Evolutionary conservation across 2,329 filamentous ascomycete genomes (phyloP), one percentile per base, ranked within the genome.

Genomic region (Penicillium sp.): DNA sequence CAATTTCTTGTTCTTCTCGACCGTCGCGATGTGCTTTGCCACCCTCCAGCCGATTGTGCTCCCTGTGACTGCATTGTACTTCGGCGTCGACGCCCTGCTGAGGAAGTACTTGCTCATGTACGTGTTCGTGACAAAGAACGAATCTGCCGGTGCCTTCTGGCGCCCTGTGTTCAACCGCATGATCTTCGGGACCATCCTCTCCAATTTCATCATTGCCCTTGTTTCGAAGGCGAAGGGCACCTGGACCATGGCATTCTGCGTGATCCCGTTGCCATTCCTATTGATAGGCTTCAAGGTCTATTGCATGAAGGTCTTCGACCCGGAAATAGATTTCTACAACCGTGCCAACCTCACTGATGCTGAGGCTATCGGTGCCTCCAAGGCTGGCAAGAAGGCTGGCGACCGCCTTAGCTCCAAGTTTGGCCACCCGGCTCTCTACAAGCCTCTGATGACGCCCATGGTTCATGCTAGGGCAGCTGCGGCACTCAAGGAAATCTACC

Each of bases 101-200:
- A 96, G 95, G 77, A 97, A 97, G 69, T 98, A 98, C 60, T 74
- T 96, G 31, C 71, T 97, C 26, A 77, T 97, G 51, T 95, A 98
- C 67, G 85, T 96, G 50, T 97, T 96, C 60, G 79, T 94, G 50
- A 98, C 93, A 32, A 98, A 97, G 72, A 95, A 85, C 18, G 93
- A 98, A 62, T 96, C 90, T 0, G 93, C 90, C 7, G 93, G 93
- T 35, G 80, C 86, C 62, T 95, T 88, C 62, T 98, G 93, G 93
- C 82, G 88, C 13, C 80, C 90, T 1, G 65, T 97, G 5, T 94
- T 88, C 75, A 98, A 98, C 65, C 85, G 93, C n/a, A 76, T 96
- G 63, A 71, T 97, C 16, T 91, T 96, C 55, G 87, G 81, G 18
- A 76, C 81, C 1, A 79, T 94, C 18, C 71, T 98, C 7, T 79